These are phyloP conservation scores for Lizonia empirigonia DNA, from an alignment of 2,329 filamentous ascomycete species.

Conservation along the genomic window DNA sequence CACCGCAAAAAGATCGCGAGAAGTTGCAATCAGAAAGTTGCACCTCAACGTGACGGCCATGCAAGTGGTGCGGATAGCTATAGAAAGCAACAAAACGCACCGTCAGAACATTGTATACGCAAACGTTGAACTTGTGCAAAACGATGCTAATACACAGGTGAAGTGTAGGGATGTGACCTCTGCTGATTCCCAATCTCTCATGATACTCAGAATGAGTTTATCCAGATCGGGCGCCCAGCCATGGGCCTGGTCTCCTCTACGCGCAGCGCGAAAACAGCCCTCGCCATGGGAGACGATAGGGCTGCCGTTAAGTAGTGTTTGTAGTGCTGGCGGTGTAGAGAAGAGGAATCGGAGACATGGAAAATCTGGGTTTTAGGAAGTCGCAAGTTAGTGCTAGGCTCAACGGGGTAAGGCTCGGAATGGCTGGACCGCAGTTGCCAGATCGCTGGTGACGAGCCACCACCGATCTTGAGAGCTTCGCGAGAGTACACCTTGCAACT, in stretches of 20 bases:
- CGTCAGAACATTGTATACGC: too few relatives aligned
- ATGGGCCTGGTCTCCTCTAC: slow-evolving; percentile 67
- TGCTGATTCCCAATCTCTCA: slow-evolving; percentile 75
- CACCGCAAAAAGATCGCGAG: too few relatives aligned
- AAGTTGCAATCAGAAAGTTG: too few relatives aligned
- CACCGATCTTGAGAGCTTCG: slow-evolving; percentile 23
- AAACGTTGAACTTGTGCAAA: background rate
- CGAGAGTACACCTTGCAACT: slow-evolving; percentile 32
- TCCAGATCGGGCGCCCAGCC: slow-evolving; percentile 75
- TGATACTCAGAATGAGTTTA: slow-evolving; percentile 64
- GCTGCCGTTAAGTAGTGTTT: slow-evolving; percentile 65
- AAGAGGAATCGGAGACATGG: slow-evolving; percentile 50
- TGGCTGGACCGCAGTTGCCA: slow-evolving; percentile 23
- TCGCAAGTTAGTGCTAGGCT: slow-evolving; percentile 34
- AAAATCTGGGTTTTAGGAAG: slow-evolving; percentile 42
- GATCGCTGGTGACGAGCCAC: slow-evolving; percentile 31
- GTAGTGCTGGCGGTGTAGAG: slow-evolving; percentile 60
- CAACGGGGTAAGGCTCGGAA: slow-evolving; percentile 25
- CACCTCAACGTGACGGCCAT: too few relatives aligned
- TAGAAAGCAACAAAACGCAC: too few relatives aligned
- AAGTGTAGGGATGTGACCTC: slow-evolving; percentile 62
- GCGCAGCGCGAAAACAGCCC: slow-evolving; percentile 71
- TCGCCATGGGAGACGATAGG: slow-evolving; percentile 55
- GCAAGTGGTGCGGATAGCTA: too few relatives aligned
- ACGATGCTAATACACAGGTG: background rate